phyloP scores from a whole-genome alignment of 208 protist species.

The Sergeia podlipaevii region DNA sequence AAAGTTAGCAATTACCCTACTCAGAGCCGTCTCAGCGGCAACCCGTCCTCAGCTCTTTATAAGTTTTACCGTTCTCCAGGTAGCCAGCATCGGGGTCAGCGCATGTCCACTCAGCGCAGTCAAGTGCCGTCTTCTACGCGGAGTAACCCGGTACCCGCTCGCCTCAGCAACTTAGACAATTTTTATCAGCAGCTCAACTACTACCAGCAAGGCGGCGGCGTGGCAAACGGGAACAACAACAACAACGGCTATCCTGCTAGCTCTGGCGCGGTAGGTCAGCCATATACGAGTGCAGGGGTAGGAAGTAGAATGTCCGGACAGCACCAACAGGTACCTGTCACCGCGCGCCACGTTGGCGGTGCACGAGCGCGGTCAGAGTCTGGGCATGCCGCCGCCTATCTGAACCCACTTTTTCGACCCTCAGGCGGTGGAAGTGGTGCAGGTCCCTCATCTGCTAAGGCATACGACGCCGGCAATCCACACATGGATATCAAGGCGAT shows the following conservation, averaged over 20 bases:
- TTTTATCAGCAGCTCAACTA: conserved; percentile 35
- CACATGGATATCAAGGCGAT: conserved; percentile 71
- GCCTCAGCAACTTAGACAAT: conserved; percentile 18
- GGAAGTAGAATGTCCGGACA: conserved; percentile 2
- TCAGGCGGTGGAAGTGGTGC: conserved; percentile 4
- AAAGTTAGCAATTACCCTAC: no score
- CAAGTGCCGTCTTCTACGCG: not conserved
- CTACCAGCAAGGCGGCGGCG: conserved; percentile 16
- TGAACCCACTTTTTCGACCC: conserved; percentile 45
- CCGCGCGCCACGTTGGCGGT: not conserved
- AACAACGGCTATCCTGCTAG: not conserved
- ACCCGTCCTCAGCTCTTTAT: no score
- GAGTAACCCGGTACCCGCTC: not conserved
- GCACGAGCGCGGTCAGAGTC: conserved; percentile 4
- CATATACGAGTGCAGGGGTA: no score
- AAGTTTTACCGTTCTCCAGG: no score
- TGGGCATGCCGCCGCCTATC: conserved; percentile 9
- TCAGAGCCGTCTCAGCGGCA: no score
- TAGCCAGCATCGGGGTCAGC: conserved; percentile 3
- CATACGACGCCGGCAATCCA: conserved; percentile 5
- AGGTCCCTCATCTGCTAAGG: conserved; percentile 10
- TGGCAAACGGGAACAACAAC: not conserved
- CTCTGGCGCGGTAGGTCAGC: conserved; percentile 7
- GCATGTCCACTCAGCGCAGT: no score
- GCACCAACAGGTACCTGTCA: not conserved